Conservation (phyloP, 2,329 filamentous ascomycete genomes). For the Aspergillus costaricaensis region DNA sequence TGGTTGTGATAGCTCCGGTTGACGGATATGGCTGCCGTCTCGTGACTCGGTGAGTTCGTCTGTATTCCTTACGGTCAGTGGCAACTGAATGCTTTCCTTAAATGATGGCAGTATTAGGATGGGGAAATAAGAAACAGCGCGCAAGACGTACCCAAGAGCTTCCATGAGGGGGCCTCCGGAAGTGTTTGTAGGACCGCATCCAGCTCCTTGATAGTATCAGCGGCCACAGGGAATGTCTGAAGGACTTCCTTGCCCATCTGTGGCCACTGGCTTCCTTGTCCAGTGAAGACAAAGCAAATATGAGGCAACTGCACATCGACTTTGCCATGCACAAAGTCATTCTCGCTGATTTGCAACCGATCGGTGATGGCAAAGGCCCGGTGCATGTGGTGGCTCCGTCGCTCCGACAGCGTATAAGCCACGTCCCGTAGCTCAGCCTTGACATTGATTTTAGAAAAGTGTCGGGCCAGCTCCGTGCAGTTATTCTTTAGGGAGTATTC, state of each 20-base stretch:
- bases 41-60: not conserved
- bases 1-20: slow-evolving; percentile 18
- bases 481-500: slow-evolving; percentile 10
- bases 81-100: no score
- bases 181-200: slow-evolving; percentile 11
- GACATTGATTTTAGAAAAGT: not conserved
- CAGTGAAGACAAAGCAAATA: slow-evolving; percentile 25
- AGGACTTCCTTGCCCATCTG: slow-evolving; percentile 22
- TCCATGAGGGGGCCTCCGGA: not conserved
- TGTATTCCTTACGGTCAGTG: not conserved
- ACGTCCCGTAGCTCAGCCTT: slow-evolving; percentile 10
- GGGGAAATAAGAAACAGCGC: no score
- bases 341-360: not conserved
- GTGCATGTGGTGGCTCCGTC: slow-evolving; percentile 14
- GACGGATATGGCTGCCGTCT: slow-evolving; percentile 10
- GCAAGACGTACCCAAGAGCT: not conserved
- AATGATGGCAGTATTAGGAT: no score
- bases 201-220: slow-evolving; percentile 10
- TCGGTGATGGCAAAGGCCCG: slow-evolving; percentile 4
- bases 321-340: not conserved
- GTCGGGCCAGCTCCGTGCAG: slow-evolving; percentile 2
- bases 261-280: slow-evolving; percentile 27
- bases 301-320: not conserved
- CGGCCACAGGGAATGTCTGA: slow-evolving; percentile 8
- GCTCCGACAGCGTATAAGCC: slow-evolving; percentile 16